A percentile compares a stretch with the other conserved stretches of the same genome.
Conservation (phyloP, 2,329 filamentous ascomycete genomes). For the Arthrobotrys iridis region DNA sequence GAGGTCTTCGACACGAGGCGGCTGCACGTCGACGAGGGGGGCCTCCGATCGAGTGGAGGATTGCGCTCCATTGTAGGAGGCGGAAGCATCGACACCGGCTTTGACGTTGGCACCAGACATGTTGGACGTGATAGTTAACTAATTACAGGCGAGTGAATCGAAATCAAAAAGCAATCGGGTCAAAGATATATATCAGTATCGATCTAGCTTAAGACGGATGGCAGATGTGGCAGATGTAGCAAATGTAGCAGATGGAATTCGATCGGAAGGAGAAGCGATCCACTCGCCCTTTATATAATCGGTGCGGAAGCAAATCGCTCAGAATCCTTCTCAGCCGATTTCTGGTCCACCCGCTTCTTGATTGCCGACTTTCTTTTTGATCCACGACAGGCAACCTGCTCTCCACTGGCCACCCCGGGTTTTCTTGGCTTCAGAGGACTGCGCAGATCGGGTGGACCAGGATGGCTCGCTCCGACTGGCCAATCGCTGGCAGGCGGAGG, state of each 20-base stretch:
- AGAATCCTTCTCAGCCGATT: conserved; percentile 1
- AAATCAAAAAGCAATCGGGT: background rate
- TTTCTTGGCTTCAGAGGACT: conserved; percentile 24
- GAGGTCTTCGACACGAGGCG: conserved; percentile 82
- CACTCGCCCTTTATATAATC: conserved; percentile 4
- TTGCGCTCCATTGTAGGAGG: conserved; percentile 41
- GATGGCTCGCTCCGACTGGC: conserved; percentile 35
- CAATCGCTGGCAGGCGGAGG: background rate
- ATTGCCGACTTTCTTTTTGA: conserved; percentile 2
- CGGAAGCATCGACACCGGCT: background rate
- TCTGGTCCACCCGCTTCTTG: background rate
- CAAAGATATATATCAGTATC: background rate
- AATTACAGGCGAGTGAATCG: background rate
- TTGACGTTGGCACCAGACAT: conserved; percentile 26
- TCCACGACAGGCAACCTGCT: background rate
- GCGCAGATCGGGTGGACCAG: conserved; percentile 37
- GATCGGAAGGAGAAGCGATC: conserved; percentile 5
- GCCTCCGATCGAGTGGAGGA: conserved; percentile 65
- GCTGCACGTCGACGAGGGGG: conserved; percentile 76
- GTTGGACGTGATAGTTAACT: background rate
- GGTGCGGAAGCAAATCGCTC: background rate
- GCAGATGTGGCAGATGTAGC: background rate
- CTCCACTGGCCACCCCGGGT: background rate
- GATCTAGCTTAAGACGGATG: too few species aligned
- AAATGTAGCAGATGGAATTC: background rate